phyloP scores from a whole-genome alignment of 805 yeast species.

The Zygosaccharomyces bisporus region DNA sequence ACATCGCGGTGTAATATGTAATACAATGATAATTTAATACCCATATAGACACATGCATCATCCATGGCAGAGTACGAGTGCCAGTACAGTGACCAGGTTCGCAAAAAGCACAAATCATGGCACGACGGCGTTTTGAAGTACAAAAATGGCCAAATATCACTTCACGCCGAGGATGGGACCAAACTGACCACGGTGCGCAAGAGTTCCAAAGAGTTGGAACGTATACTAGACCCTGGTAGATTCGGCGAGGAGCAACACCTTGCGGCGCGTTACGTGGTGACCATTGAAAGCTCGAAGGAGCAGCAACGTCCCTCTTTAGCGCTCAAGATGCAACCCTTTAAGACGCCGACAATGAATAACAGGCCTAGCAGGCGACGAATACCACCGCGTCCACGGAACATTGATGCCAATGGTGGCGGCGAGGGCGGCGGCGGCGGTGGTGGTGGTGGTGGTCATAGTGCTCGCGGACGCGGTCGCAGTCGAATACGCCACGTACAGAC shows the following conservation, averaged over 20 bases:
- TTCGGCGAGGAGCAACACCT: constrained; percentile 31
- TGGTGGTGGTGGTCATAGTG: too few relatives aligned
- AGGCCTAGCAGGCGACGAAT: constrained; percentile 14
- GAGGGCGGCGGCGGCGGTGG: too few relatives aligned
- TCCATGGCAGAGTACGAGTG: constrained; percentile 24
- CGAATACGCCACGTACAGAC: constrained; percentile 16
- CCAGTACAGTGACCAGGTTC: constrained; percentile 31
- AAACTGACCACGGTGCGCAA: constrained; percentile 17
- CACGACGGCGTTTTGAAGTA: constrained; percentile 34
- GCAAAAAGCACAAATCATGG: constrained; percentile 35
- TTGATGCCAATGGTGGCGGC: neutral
- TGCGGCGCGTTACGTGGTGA: constrained; percentile 26
- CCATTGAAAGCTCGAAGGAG: constrained; percentile 21
- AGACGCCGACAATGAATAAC: constrained; percentile 11
- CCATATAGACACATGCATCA: neutral
- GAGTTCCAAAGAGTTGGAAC: constrained; percentile 21
- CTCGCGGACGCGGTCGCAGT: neutral
- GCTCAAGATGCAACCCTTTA: constrained; percentile 32
- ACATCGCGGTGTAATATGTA: constrained; percentile 2
- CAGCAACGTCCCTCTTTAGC: constrained; percentile 17
- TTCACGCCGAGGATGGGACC: constrained; percentile 24
- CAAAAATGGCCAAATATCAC: constrained; percentile 23
- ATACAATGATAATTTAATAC: neutral
- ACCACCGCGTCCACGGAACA: neutral
- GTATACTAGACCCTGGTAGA: constrained; percentile 20